Evolutionary conservation across 1,139 yeast species (phyloP), one percentile per base, ranked within the genome.

Genomic region (Diutina ranongensis): DNA sequence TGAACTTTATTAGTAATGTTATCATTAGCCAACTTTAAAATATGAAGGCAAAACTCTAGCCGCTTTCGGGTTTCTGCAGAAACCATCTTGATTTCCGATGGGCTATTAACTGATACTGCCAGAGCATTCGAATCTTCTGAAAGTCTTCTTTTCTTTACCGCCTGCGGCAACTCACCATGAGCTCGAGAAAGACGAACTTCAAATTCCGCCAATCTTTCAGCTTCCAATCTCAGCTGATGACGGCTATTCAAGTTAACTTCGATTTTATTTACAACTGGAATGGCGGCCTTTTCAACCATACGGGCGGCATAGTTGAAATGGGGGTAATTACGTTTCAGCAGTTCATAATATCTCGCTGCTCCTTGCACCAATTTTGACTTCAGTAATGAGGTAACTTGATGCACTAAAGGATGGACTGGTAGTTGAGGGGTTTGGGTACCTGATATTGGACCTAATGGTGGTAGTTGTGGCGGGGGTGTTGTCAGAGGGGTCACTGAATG

Each of bases 11-110:
- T 62, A 35, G 78, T 78, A 27, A 86, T 72, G 50, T 80, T 83
- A 50, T 78, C 81, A 56, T 83, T 86, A 8, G 95, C 95, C 44
- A 84, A 69, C 57, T 82, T 78, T 49, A 86, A 67, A 50, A 87
- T 65, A 50, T 83, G 86, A 47, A 86, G 67, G 54, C 94, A 81
- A 48, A 86, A 80, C 45, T 85, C 77, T 46, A 86, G 61, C 50
- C 87, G 72, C 53, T 78, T 79, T 51, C 80, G 78, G 3, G 88
- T 80, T 55, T 85, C 94, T 46, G 72, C 68, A 1, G 18, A 47
- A 49, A 13, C 44, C 47, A 12, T 46, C 45, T 10, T 32, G 28
- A 21, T n/a, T 9, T 3, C 42, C 46, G 47, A 15, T 49, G 48
- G 5, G 46, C 46, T 13, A n/a, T 12, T n/a, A 12, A 15, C 13